phyloP scores from a whole-genome alignment of 2,329 filamentous ascomycete species.

The Trichoderma sp. region DNA sequence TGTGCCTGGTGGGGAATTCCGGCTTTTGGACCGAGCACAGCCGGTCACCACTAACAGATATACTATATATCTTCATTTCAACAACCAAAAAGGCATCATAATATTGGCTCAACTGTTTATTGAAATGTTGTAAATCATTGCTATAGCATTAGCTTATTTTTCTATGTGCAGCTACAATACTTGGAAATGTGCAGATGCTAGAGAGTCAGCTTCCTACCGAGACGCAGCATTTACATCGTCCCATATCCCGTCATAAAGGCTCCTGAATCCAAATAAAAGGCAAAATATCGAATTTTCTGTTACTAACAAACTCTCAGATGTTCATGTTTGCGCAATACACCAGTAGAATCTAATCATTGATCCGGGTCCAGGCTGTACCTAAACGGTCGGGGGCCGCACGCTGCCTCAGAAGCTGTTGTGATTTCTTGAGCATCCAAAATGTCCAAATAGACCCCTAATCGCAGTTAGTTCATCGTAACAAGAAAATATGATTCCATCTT shows the following conservation, averaged over 20 bases:
- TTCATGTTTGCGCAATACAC: too few species aligned
- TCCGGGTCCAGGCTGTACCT: background rate
- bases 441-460: background rate
- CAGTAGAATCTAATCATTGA: background rate
- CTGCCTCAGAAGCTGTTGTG: background rate
- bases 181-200: background rate
- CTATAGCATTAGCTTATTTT: background rate
- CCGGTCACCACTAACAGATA: background rate
- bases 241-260: background rate
- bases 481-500: background rate
- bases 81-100: too few species aligned
- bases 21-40: background rate
- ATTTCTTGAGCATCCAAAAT: slow-evolving; percentile 5
- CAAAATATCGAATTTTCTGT: background rate
- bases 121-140: background rate
- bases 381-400: background rate
- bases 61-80: background rate
- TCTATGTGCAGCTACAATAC: background rate
- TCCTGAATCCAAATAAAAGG: background rate
- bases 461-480: background rate
- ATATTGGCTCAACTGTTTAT: too few species aligned
- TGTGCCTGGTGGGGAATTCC: background rate
- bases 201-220: background rate
- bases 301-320: too few species aligned
- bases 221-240: background rate